phyloP scores from a whole-genome alignment of 2,329 filamentous ascomycete species.

The Neurospora sp. region DNA sequence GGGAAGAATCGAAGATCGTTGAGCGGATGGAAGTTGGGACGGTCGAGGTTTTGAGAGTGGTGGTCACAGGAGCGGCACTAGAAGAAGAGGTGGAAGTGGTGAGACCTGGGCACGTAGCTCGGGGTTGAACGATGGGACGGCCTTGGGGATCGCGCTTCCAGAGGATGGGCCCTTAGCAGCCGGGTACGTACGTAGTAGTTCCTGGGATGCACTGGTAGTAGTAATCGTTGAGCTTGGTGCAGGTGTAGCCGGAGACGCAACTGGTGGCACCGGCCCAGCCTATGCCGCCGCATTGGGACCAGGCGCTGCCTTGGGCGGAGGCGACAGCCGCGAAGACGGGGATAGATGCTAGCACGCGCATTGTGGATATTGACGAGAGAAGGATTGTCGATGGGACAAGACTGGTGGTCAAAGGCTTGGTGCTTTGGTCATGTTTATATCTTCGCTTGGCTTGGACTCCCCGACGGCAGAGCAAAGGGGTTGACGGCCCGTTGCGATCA shows the following conservation, averaged over 20 bases:
- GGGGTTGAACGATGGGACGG: background rate
- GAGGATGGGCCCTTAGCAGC: slow-evolving; percentile 6
- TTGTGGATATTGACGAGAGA: background rate
- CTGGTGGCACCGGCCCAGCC: slow-evolving; percentile 9
- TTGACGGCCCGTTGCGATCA: background rate
- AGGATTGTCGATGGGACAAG: background rate
- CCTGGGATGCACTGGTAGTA: slow-evolving; percentile 1
- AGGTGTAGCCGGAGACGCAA: slow-evolving; percentile 14
- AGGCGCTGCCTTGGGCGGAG: slow-evolving; percentile 5
- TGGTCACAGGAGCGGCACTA: slow-evolving; percentile 5
- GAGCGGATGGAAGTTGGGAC: slow-evolving; percentile 1
- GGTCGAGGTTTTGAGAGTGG: slow-evolving; percentile 3
- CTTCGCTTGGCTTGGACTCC: background rate
- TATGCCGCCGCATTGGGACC: slow-evolving; percentile 12
- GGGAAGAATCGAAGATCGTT: background rate
- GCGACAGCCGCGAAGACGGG: slow-evolving; percentile 6
- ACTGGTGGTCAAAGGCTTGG: background rate
- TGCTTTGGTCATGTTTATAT: background rate
- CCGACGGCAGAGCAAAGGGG: background rate
- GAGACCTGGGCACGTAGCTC: background rate
- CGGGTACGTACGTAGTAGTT: slow-evolving; percentile 8
- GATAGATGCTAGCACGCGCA: slow-evolving; percentile 6
- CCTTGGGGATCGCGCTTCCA: slow-evolving; percentile 2
- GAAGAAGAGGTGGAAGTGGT: background rate
- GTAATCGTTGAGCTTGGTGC: slow-evolving; percentile 13